Base-by-base conservation (phyloP, 2,329 filamentous ascomycete genomes). In the Fusarium sp. region DNA sequence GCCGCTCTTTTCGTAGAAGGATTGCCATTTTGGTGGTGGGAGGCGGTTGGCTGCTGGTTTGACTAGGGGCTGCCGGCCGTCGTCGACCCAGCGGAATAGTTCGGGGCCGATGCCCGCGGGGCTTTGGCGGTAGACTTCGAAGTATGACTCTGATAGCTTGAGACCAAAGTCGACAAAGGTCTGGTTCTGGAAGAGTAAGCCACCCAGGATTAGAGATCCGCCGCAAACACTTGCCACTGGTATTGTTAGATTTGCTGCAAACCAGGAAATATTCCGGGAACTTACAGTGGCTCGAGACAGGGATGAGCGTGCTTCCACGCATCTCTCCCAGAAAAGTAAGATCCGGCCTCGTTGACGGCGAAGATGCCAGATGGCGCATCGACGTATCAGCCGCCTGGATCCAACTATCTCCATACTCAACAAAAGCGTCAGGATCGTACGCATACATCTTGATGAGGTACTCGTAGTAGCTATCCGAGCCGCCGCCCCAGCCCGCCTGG, bases 391-490 rank as follows among this genome's bases (percentile, higher is more conserved):
- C 58, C 0, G 58, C 58, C 22, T 46, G 7, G 0, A 62, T 37
- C 58, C 58, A 62, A 7, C 40, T 47, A 2, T 62, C 33, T 0
- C 56, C 46, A 19, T 61, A 62, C 6, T 62, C 65, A 0, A 14
- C 44, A 41, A 71, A 71, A 0, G 45, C 32, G 1, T 67, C 43
- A 2, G 68, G 59, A 11, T 71, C 68, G 3, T 71, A 71, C 0
- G 57, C 61, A n/a, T 68, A 71, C 68, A 71, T 71, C 57, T 71
- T 71, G 44, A 71, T 68, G 3, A 71, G 64, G 11, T 71, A 71
- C 27, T 71, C 67, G 13, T 71, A 71, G 33, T 71, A 71, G 2
- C 68, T 71, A 22, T 71, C 68, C 0, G 68, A 71, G 2, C 68
- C 68, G 11, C 64, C 68, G 1, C 67, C 68, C 68, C 68, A 71